Evolutionary conservation across 768 basidiomycete genomes (phyloP).

Genomic region (Kwoniella pini): DNA sequence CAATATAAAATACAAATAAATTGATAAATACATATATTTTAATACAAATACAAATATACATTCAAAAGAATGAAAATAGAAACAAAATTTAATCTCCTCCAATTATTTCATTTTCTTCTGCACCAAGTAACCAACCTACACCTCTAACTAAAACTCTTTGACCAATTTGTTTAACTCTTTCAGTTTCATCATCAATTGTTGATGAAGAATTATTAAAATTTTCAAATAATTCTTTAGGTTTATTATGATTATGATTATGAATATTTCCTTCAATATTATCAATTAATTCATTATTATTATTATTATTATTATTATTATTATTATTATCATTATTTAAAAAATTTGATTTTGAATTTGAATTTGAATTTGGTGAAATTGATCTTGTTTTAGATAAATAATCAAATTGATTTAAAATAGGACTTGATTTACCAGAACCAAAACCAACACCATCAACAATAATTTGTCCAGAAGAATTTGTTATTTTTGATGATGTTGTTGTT

Average conservation of each 20-base stretch:
- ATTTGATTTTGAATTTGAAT: neutral
- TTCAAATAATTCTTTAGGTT: constrained; percentile 13
- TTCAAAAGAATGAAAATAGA: too few relatives aligned
- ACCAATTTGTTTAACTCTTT: constrained; percentile 64
- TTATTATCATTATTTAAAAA: too few relatives aligned
- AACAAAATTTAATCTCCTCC: neutral
- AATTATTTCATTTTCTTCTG: constrained; percentile 59
- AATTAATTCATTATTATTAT: too few relatives aligned
- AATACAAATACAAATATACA: too few relatives aligned
- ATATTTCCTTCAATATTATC: neutral
- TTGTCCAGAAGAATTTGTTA: too few relatives aligned
- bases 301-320: too few relatives aligned
- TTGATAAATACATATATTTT: too few relatives aligned
- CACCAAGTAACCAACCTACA: constrained; percentile 94
- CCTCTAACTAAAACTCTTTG: constrained; percentile 79
- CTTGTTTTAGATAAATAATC: neutral
- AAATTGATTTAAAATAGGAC: neutral
- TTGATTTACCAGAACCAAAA: too few relatives aligned
- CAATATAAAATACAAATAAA: too few relatives aligned
- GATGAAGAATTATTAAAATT: constrained; percentile 34
- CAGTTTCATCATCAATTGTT: constrained; percentile 49
- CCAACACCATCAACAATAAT: too few relatives aligned
- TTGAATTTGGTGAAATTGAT: neutral
- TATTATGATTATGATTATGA: neutral
- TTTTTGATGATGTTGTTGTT: too few relatives aligned